Percentiles rank a stretch among this genome's conserved stretches.
These are phyloP conservation scores for Thyridium curvatum DNA, from an alignment of 2,329 filamentous ascomycete genomes.

Conservation along the genomic window DNA sequence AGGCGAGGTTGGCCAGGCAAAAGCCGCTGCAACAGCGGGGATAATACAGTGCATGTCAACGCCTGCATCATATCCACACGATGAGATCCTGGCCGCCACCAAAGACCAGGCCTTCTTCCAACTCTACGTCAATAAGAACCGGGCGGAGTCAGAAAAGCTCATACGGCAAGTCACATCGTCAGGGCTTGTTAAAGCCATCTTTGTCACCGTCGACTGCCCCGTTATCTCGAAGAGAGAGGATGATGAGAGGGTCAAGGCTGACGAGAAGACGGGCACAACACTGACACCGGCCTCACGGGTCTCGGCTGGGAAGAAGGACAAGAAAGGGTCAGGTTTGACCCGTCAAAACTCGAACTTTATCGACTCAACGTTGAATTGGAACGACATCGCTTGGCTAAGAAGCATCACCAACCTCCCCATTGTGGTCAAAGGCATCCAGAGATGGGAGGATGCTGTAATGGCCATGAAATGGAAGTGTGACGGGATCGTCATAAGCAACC, in stretches of 20 bases:
- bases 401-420: conserved; percentile 42
- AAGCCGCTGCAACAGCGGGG: conserved; percentile 36
- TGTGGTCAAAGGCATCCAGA: conserved; percentile 55
- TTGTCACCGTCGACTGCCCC: conserved; percentile 36
- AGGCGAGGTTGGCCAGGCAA: conserved; percentile 43
- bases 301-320: conserved; percentile 38
- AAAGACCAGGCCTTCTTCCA: conserved; percentile 27
- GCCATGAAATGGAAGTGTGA: conserved; percentile 48
- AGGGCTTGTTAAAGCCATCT: conserved; percentile 17
- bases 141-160: conserved; percentile 1
- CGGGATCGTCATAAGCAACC: conserved; percentile 53
- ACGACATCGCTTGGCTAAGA: conserved; percentile 53
- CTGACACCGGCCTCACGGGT: conserved; percentile 35
- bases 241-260: conserved; percentile 8
- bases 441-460: conserved; percentile 45
- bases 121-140: conserved; percentile 23
- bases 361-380: conserved; percentile 43
- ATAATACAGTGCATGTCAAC: conserved; percentile 37
- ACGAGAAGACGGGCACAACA: conserved; percentile 34
- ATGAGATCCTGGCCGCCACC: conserved; percentile 8
- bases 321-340: too few species aligned
- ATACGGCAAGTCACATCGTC: conserved; percentile 5
- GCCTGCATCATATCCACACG: conserved; percentile 11
- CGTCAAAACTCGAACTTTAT: conserved; percentile 39
- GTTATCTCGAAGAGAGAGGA: conserved; percentile 30